These are phyloP conservation scores for Pythium phragmiticola DNA, from an alignment of 352 stramenopile genomes.

Conservation along the genomic window DNA sequence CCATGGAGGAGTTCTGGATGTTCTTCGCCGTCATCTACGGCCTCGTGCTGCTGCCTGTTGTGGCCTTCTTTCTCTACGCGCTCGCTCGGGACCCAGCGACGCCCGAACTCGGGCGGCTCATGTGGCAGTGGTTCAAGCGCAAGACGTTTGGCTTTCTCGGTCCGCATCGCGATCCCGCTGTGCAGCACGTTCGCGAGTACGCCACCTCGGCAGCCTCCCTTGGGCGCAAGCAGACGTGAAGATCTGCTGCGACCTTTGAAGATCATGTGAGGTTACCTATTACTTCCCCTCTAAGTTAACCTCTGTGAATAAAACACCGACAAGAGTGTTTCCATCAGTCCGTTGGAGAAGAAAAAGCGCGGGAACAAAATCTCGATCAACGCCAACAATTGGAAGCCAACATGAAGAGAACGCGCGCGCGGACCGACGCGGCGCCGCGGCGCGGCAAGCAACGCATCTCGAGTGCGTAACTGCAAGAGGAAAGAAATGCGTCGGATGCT, in stretches of 20 bases:
- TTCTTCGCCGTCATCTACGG: conserved; percentile 39
- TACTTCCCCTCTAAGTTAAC: conserved; percentile 9
- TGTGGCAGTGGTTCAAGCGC: conserved; percentile 30
- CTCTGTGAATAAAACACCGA: conserved; percentile 20
- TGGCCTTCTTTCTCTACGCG: conserved; percentile 34
- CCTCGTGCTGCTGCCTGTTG: conserved; percentile 37
- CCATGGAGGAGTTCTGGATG: conserved; percentile 44
- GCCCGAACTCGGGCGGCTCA: conserved; percentile 29
- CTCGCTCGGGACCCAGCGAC: conserved; percentile 30
- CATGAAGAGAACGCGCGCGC: conserved; percentile 23
- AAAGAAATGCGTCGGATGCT: neutral
- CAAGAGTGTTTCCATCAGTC: conserved; percentile 1
- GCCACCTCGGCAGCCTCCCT: neutral
- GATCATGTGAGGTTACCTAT: neutral
- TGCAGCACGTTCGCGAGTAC: conserved; percentile 16
- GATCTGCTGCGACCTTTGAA: conserved; percentile 8
- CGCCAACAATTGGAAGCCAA: neutral
- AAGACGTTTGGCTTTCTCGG: conserved; percentile 32
- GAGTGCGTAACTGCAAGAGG: conserved; percentile 5
- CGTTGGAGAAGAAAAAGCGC: conserved; percentile 18
- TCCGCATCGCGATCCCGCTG: neutral
- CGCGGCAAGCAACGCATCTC: conserved; percentile 22
- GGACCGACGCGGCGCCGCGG: conserved; percentile 8
- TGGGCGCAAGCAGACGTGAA: neutral
- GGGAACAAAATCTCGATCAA: conserved; percentile 5